phyloP scores from a whole-genome alignment of 257 asterid species.

The Gentiana macrophylla region DNA sequence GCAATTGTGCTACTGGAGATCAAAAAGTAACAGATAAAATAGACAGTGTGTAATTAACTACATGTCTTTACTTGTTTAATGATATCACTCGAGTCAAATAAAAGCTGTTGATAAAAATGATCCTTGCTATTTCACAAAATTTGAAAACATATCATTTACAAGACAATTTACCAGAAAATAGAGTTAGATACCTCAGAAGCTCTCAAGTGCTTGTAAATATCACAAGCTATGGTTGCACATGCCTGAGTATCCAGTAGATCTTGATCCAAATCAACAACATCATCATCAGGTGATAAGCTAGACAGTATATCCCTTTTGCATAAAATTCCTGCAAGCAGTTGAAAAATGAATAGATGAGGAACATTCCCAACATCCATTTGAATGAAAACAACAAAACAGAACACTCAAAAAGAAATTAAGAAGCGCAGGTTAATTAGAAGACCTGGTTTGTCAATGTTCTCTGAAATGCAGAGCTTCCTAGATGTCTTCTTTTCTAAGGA shows the following conservation, averaged over 20 bases:
- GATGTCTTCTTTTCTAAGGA: constrained; percentile 58
- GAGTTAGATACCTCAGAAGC: constrained; percentile 61
- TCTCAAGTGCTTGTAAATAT: constrained; percentile 78
- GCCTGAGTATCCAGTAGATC: constrained; percentile 70
- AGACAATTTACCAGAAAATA: background rate
- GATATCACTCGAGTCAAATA: too few species aligned
- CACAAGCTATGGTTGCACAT: constrained; percentile 88
- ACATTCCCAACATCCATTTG: background rate
- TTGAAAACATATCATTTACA: too few species aligned
- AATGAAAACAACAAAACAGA: background rate
- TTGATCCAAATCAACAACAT: constrained; percentile 48
- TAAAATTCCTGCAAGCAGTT: constrained; percentile 29
- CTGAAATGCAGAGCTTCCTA: constrained; percentile 55
- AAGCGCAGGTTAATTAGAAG: background rate
- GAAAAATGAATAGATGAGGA: constrained; percentile 1
- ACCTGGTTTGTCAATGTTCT: constrained; percentile 44
- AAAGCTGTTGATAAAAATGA: too few species aligned
- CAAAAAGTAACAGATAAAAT: too few species aligned
- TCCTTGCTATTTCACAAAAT: too few species aligned
- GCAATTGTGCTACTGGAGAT: too few species aligned
- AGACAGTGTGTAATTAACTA: too few species aligned
- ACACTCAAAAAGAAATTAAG: background rate
- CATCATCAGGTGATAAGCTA: constrained; percentile 27
- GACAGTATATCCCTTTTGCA: constrained; percentile 61
- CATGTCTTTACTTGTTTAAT: too few species aligned